Percentiles rank a stretch among this genome's conserved stretches.
Evolutionary conservation across 2,329 filamentous ascomycete genomes (phyloP).

Genomic region (Botrytis porri): DNA sequence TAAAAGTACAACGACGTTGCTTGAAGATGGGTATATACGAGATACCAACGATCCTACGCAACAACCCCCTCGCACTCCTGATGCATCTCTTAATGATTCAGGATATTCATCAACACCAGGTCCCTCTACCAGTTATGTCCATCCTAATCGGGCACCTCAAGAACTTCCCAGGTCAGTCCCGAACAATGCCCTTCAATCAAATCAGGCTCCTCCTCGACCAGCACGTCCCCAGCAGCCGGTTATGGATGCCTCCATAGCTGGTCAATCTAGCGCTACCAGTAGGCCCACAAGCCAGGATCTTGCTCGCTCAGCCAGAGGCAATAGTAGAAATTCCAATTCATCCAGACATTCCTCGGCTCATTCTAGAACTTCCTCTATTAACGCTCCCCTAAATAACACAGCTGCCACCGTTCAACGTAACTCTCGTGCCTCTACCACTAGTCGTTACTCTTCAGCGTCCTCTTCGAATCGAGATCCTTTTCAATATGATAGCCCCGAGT

Average conservation of each 20-base stretch:
- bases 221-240: background rate
- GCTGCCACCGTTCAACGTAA: background rate
- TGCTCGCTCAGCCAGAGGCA: background rate
- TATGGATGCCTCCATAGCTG: background rate
- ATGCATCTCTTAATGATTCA: background rate
- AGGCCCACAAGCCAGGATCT: background rate
- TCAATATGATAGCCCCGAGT: rapidly evolving
- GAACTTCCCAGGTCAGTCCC: background rate
- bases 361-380: background rate
- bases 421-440: background rate
- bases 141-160: background rate
- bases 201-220: background rate
- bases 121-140: background rate
- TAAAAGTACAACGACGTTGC: too few species aligned
- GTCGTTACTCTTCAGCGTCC: background rate
- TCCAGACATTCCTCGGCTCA: background rate
- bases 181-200: background rate
- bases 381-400: background rate
- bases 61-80: background rate
- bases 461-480: background rate
- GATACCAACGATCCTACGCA: background rate
- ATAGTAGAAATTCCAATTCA: background rate
- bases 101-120: background rate
- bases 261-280: background rate
- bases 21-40: too few species aligned